A percentile compares a stretch with the other conserved stretches of the same genome.
These are phyloP conservation scores for Cocos nucifera DNA, from an alignment of 176 grass and related monocot genomes.

Conservation along the genomic window DNA sequence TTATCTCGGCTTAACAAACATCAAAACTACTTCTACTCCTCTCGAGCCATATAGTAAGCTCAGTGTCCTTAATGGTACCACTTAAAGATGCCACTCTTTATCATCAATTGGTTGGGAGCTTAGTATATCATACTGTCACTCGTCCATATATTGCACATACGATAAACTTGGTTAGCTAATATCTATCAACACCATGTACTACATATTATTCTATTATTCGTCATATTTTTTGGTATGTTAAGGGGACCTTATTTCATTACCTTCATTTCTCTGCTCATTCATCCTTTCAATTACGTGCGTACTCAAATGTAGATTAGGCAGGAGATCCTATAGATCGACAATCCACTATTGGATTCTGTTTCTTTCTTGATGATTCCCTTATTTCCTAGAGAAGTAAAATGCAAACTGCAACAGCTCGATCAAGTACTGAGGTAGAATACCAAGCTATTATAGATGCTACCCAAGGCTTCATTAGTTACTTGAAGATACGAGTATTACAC, in stretches of 20 bases:
- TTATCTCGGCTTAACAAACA: no score
- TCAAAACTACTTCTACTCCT: no score
- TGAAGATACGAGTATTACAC: background rate
- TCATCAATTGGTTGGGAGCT: background rate
- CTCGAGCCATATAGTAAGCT: no score
- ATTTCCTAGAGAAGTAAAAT: background rate
- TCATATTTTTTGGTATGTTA: background rate
- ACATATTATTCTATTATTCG: no score
- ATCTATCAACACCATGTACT: background rate
- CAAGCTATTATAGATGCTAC: background rate
- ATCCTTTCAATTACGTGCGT: no score
- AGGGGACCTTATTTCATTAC: background rate
- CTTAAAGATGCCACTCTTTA: background rate
- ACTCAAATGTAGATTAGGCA: background rate
- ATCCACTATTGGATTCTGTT: no score
- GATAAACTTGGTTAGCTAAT: background rate
- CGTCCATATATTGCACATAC: background rate
- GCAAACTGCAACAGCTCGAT: background rate
- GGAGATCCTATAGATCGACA: no score
- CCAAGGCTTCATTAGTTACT: background rate
- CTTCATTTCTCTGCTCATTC: no score
- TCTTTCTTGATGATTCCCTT: background rate
- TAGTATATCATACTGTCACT: no score
- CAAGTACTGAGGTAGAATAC: background rate
- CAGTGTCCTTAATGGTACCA: background rate